A percentile compares a stretch with the other conserved stretches of the same genome.
Conservation (phyloP, 176 grass and related monocot genomes). For the Poa annua region DNA sequence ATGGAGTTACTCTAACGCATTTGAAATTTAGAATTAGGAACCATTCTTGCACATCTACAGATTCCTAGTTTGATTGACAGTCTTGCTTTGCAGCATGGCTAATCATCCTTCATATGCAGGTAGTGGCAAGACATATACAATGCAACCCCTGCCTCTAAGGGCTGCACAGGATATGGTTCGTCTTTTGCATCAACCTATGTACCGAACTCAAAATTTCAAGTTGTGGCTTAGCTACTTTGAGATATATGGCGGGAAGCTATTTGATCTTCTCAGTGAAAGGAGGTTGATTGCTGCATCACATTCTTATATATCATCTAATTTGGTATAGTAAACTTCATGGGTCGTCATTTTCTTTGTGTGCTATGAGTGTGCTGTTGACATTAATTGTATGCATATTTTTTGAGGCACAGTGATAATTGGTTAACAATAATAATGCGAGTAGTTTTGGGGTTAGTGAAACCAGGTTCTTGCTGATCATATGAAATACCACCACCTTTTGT, state of each 20-base stretch:
- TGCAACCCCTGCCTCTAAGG: slow-evolving; percentile 94
- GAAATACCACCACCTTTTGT: slow-evolving; percentile 7
- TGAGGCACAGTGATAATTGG: not conserved
- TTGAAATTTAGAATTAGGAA: slow-evolving; percentile 16
- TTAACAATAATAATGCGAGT: not conserved
- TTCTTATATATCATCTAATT: slow-evolving; percentile 24
- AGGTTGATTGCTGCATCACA: slow-evolving; percentile 57
- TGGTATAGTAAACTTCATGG: slow-evolving; percentile 18
- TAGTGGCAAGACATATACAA: slow-evolving; percentile 99
- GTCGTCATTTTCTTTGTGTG: not conserved
- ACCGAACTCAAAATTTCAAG: slow-evolving; percentile 95
- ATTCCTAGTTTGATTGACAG: slow-evolving; percentile 30
- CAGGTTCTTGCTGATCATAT: slow-evolving; percentile 5
- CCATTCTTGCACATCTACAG: not conserved
- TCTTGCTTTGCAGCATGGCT: slow-evolving; percentile 10
- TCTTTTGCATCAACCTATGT: slow-evolving; percentile 74
- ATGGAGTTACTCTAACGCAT: not conserved
- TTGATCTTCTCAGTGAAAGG: slow-evolving; percentile 92
- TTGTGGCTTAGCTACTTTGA: slow-evolving; percentile 99
- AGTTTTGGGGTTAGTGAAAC: slow-evolving; percentile 10
- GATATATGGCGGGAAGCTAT: slow-evolving; percentile 99
- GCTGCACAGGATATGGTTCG: slow-evolving; percentile 85
- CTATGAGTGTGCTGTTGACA: not conserved
- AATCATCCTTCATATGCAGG: slow-evolving; percentile 55
- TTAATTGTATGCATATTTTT: not conserved